Percentiles rank a stretch among this genome's conserved stretches.
Evolutionary conservation across 2,329 filamentous ascomycete species (phyloP).

Genomic region (Magnaporthales sp.): DNA sequence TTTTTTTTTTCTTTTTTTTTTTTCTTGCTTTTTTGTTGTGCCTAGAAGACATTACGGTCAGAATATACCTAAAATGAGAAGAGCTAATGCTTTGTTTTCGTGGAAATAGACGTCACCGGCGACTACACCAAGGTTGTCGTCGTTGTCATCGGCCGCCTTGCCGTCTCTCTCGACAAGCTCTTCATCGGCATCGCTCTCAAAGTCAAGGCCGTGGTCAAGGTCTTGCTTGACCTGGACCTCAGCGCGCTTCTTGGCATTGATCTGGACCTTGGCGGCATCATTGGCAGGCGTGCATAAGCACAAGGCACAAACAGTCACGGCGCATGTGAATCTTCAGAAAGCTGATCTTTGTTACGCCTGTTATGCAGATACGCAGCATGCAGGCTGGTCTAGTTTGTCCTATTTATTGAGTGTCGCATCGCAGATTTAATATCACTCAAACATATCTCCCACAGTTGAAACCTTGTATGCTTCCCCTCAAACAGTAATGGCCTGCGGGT

Average conservation of each 20-base stretch:
- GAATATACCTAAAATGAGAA: too few species aligned
- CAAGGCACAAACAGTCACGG: background rate
- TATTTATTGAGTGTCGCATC: background rate
- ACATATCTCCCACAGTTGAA: background rate
- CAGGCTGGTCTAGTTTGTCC: background rate
- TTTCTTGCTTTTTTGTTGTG: too few species aligned
- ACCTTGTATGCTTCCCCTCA: background rate
- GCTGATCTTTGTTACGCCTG: background rate
- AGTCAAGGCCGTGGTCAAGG: too few species aligned
- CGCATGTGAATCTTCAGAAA: background rate
- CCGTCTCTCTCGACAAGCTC: too few species aligned
- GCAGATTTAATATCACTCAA: background rate
- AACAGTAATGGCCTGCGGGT: slow-evolving; percentile 21
- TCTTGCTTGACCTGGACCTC: background rate
- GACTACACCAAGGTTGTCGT: too few species aligned
- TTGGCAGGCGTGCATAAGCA: background rate
- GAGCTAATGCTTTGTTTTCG: too few species aligned
- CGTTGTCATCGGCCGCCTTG: too few species aligned
- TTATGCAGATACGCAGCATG: background rate
- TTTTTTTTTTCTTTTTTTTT: too few species aligned
- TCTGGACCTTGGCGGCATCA: background rate
- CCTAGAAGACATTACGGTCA: too few species aligned
- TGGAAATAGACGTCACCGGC: too few species aligned
- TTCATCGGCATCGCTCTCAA: too few species aligned
- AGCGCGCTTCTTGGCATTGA: background rate